A percentile compares a stretch with the other conserved stretches of the same genome.
These are phyloP conservation scores for Sungouiella blattae DNA, from an alignment of 805 yeast genomes.

Conservation along the genomic window DNA sequence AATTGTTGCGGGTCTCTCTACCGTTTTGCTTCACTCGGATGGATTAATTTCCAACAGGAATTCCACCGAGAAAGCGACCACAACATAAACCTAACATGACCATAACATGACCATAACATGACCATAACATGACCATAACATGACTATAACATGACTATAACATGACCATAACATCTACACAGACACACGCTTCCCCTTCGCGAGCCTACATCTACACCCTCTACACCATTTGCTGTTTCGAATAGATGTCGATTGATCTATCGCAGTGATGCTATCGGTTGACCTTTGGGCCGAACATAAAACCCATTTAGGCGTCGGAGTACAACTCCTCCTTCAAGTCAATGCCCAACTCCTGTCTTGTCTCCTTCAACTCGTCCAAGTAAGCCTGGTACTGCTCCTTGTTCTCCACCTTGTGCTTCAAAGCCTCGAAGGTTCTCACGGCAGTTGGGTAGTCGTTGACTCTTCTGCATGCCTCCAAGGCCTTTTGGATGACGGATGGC, in stretches of 20 bases:
- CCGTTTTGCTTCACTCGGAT: too few relatives aligned
- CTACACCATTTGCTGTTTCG: neutral
- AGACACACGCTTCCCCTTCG: too few relatives aligned
- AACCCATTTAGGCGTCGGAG: conserved; percentile 24
- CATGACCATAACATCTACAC: too few relatives aligned
- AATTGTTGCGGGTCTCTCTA: too few relatives aligned
- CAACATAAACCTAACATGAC: too few relatives aligned
- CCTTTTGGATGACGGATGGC: conserved; percentile 92
- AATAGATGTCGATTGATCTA: conserved; percentile 8
- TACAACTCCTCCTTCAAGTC: conserved; percentile 88
- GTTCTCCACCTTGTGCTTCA: conserved; percentile 94
- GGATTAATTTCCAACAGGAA: too few relatives aligned
- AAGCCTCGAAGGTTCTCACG: conserved; percentile 95
- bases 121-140: too few relatives aligned
- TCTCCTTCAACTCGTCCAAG: conserved; percentile 87
- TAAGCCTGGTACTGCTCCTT: conserved; percentile 92
- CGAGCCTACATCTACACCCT: neutral
- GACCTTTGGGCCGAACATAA: neutral
- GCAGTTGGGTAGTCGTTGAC: conserved; percentile 99
- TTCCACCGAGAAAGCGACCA: too few relatives aligned
- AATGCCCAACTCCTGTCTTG: conserved; percentile 89
- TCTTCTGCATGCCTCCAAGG: conserved; percentile 96
- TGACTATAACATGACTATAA: too few relatives aligned
- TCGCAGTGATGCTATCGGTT: conserved; percentile 4
- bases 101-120: too few relatives aligned